These are phyloP conservation scores for Tricholoma hemisulphureum DNA, from an alignment of 768 basidiomycete species.

Conservation along the genomic window DNA sequence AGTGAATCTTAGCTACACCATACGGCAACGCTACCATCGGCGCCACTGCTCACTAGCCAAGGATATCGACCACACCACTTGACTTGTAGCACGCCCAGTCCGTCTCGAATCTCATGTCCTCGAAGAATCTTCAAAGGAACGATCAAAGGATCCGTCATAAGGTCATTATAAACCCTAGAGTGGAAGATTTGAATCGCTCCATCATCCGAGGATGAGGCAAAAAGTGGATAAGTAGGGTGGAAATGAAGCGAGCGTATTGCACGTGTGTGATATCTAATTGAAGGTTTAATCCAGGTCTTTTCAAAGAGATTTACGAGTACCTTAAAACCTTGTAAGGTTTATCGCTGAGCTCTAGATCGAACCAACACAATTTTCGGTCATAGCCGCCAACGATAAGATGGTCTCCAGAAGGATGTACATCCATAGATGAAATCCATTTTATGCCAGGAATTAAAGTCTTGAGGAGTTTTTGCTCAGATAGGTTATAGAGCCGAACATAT, in stretches of 20 bases:
- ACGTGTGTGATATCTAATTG: constrained; percentile 80
- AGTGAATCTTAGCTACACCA: constrained; percentile 70
- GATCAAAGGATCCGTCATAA: constrained; percentile 96
- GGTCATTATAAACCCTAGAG: constrained; percentile 87
- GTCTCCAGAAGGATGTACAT: constrained; percentile 93
- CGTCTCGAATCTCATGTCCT: constrained; percentile 84
- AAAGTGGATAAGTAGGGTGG: constrained; percentile 92
- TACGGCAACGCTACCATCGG: constrained; percentile 83
- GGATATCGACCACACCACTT: constrained; percentile 88
- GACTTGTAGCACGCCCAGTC: constrained; percentile 87
- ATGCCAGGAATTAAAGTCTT: constrained; percentile 96
- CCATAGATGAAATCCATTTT: constrained; percentile 96
- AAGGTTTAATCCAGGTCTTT: neutral
- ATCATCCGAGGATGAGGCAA: constrained; percentile 95
- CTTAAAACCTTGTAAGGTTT: constrained; percentile 97
- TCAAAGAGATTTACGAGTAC: constrained; percentile 40
- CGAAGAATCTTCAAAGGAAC: constrained; percentile 95
- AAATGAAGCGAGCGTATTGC: constrained; percentile 93
- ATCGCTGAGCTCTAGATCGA: constrained; percentile 93
- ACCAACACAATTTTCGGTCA: constrained; percentile 98
- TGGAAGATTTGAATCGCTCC: constrained; percentile 98
- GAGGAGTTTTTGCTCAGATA: constrained; percentile 88
- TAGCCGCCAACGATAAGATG: constrained; percentile 97
- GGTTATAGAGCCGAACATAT: constrained; percentile 92
- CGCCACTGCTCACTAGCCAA: constrained; percentile 90